Evolutionary conservation across 768 basidiomycete species (phyloP), one percentile per base, ranked within the genome.

Genomic region (Albatrellus ellisii): DNA sequence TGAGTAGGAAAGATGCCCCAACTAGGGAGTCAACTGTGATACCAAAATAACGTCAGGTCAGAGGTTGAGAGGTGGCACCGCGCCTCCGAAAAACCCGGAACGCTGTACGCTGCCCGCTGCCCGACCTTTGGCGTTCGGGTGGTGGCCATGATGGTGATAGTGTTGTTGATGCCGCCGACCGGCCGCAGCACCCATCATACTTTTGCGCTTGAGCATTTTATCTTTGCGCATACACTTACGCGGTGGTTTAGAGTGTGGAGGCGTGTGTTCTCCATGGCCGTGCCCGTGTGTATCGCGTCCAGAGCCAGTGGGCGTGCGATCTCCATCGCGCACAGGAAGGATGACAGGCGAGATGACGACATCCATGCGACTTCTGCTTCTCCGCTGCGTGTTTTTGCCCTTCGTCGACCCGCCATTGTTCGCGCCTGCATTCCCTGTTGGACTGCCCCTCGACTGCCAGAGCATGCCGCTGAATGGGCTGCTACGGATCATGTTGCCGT

Each of bases 41-140:
- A 34, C 39, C 43, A 28, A 29, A 45, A 36, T 18, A 24, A 37
- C 14, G 32, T 28, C 17, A 24, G 18, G 14, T 42, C 45, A 51
- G 35, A 51, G 47, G 28, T 21, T 51, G 29, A 51, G 42, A 34
- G 50, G 50, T 29, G 50, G 50, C 39, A 51, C 50, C 18, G 47
- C 44, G 39, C 44, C 50, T 24, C 46, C 46, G 31, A 40, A 21
- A 44, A 58, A 65, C 9, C 56, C 54, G 17, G 60, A 53, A 47
- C 69, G 68, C 57, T 83, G 79, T 56, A 66, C 59, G 39, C 76
- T 69, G 42, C 65, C 63, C 35, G 69, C 65, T 42, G 72, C 66
- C 31, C 79, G 69, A 39, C 63, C 61, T 62, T 78, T 82, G 56
- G 63, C 60, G 55, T 83, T 83, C 18, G 80, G 77, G 47, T 77